phyloP scores from a whole-genome alignment of 306 rosid species.

The Prunus mume region DNA sequence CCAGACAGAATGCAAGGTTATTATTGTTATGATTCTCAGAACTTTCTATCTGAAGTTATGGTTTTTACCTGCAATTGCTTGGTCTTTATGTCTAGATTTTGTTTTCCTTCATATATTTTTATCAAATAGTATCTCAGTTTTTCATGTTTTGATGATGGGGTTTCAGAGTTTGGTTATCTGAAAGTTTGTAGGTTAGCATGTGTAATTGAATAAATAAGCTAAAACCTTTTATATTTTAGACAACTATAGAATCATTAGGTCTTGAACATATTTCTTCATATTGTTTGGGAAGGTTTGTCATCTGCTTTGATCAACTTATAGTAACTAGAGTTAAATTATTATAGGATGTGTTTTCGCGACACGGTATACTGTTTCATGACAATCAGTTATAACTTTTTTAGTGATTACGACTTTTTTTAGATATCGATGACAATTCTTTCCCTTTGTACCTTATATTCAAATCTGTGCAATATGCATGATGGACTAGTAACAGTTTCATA shows the following conservation, averaged over 20 bases:
- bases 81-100: background rate
- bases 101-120: background rate
- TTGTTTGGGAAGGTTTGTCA: background rate
- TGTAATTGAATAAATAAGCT: background rate
- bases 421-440: slow-evolving; percentile 8
- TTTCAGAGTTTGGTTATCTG: background rate
- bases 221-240: background rate
- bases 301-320: background rate
- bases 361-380: background rate
- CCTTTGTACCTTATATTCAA: slow-evolving; percentile 12
- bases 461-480: slow-evolving; percentile 2
- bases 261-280: background rate
- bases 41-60: slow-evolving; percentile 17
- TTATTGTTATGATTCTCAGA: slow-evolving; percentile 22
- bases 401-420: background rate
- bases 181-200: background rate
- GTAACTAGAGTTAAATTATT: background rate
- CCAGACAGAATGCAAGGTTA: slow-evolving; percentile 83
- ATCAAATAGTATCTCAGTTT: background rate
- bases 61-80: slow-evolving; percentile 1
- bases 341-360: background rate
- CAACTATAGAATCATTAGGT: background rate
- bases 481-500: slow-evolving; percentile 22
- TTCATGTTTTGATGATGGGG: background rate
- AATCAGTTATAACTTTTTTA: background rate